phyloP scores from a whole-genome alignment of 2,329 filamentous ascomycete genomes.

The Diaporthe amygdali region DNA sequence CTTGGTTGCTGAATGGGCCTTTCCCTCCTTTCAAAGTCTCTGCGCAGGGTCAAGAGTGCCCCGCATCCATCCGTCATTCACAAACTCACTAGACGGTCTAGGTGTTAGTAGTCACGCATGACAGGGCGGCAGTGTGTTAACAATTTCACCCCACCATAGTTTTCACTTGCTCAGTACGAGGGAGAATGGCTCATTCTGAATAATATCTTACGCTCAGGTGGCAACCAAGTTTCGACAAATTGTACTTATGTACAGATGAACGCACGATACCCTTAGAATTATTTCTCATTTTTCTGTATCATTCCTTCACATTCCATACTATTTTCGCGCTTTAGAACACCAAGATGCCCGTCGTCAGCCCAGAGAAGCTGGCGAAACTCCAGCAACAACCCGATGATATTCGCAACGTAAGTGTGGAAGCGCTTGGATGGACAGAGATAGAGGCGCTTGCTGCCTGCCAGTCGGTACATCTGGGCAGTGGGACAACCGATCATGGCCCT shows the following conservation, averaged over 20 bases:
- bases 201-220: constrained; percentile 25
- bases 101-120: neutral
- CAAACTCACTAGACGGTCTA: constrained; percentile 1
- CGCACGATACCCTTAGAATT: constrained; percentile 14
- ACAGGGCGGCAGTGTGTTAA: neutral
- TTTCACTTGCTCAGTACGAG: neutral
- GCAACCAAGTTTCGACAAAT: neutral
- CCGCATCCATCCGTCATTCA: neutral
- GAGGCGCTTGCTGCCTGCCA: neutral
- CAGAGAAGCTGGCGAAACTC: constrained; percentile 88
- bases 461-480: neutral
- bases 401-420: constrained; percentile 74
- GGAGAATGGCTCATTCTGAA: constrained; percentile 27
- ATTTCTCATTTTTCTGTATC: neutral
- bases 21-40: neutral
- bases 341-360: constrained; percentile 88
- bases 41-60: neutral
- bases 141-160: neutral
- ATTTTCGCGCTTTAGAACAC: neutral
- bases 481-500: neutral
- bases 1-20: neutral
- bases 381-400: constrained; percentile 88
- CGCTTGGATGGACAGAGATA: neutral
- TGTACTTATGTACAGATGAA: neutral
- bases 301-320: neutral